Conservation (phyloP, 2,329 filamentous ascomycete genomes). For the Trichoderma atroviride region DNA sequence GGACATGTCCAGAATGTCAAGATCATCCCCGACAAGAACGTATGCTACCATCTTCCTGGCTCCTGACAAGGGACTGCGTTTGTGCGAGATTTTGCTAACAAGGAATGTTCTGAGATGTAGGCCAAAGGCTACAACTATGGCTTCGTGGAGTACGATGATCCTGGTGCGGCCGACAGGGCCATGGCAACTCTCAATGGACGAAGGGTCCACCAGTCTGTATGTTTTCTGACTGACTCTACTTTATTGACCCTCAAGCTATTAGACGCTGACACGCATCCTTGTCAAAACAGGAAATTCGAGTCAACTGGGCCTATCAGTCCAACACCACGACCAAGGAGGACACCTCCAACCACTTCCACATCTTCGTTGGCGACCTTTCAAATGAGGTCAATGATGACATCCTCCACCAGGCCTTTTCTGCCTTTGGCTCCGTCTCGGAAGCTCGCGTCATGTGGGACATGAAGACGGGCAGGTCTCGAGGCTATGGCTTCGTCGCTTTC, state of each 20-base stretch:
- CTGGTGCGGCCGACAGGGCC: constrained; percentile 90
- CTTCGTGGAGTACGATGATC: constrained; percentile 98
- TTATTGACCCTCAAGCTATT: not conserved
- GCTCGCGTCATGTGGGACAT: constrained; percentile 99
- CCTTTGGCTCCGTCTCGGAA: constrained; percentile 94
- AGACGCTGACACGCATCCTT: not conserved
- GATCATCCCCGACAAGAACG: constrained; percentile 99
- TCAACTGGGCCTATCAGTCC: constrained; percentile 99
- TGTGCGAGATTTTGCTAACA: constrained; percentile 24
- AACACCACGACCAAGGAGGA: constrained; percentile 95
- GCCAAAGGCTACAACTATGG: constrained; percentile 98
- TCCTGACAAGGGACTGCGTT: not conserved
- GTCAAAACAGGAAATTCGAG: constrained; percentile 79
- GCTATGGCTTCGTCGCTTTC: constrained; percentile 98
- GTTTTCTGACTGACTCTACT: not conserved
- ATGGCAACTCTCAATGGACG: constrained; percentile 97
- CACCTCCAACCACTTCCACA: constrained; percentile 97
- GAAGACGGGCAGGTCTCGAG: constrained; percentile 97
- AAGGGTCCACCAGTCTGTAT: constrained; percentile 90
- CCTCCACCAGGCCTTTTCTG: constrained; percentile 89
- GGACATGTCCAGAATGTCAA: constrained; percentile 98
- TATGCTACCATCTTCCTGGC: constrained; percentile 56
- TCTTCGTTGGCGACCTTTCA: constrained; percentile 95
- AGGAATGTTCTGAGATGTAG: constrained; percentile 46
- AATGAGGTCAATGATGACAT: constrained; percentile 99